Evolutionary conservation across 208 protist species (phyloP), one percentile per base, ranked within the genome.

Genomic region (Trypanosoma cruzi): DNA sequence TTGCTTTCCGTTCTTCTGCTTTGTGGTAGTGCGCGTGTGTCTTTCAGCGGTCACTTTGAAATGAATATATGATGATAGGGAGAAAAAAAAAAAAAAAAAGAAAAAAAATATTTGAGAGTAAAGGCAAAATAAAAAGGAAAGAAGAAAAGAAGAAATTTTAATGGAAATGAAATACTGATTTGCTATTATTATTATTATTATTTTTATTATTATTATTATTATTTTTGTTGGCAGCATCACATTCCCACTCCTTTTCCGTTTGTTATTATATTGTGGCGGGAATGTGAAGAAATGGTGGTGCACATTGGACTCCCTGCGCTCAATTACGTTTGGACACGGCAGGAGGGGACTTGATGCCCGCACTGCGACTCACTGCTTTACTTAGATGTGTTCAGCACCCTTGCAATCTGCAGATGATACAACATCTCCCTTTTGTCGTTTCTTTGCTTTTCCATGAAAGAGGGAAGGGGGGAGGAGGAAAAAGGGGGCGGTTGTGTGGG

Each of bases 11-110:
- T 52, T 18, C 20, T 26, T 26, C 48, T 22, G 20, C 48, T 52
- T 26, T 52, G 48, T 52, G 18, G 20, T 8, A 6, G 24, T 52
- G 48, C 20, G 13, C 20, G n/a, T 52, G 48, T 26, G 48, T 52
- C 1, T 52, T 8, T n/a, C 22, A 10, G 24, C 18, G 20, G 48
- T n/a, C 48, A 24, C 24, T 1, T 52, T 1, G 48, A 52, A 52
- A 0, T 2, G 11, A 28, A n/a, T 52, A 52, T 52, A n/a, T 52
- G 7, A 26, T n/a, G 48, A 48, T n/a, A n/a, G n/a, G n/a, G n/a
- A n/a, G n/a, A n/a, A 46, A 71, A 63, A 53, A 50, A 62, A 54
- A 71, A 59, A 71, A 63, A 57, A 34, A 57, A 32, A 6, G 22
- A 16, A 14, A 10, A 22, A 44, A 42, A 56, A 67, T 26, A n/a